Conservation (phyloP, 495 filamentous ascomycete species). For the Parmelia sp. region DNA sequence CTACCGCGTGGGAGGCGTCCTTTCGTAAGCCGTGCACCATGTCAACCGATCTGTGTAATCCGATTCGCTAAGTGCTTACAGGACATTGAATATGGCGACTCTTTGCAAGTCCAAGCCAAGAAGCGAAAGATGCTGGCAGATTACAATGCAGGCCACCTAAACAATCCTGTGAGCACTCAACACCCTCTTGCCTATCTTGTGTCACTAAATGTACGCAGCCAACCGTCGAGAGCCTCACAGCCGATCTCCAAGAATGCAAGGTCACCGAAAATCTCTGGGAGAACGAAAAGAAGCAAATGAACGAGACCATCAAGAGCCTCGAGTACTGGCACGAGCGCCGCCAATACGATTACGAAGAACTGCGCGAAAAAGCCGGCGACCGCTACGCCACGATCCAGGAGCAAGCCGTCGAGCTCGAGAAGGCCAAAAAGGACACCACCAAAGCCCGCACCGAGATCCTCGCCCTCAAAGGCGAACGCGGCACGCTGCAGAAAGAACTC, state of each 20-base stretch:
- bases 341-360: constrained; percentile 26
- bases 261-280: constrained; percentile 9
- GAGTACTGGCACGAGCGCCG: constrained; percentile 12
- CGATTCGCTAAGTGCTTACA: constrained; percentile 1
- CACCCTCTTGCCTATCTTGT: not conserved
- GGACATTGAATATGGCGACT: constrained; percentile 23
- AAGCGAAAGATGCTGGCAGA: constrained; percentile 22
- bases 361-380: constrained; percentile 28
- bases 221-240: constrained; percentile 12
- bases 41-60: not conserved
- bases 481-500: constrained; percentile 44
- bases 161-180: constrained; percentile 10
- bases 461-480: constrained; percentile 46
- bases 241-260: constrained; percentile 1
- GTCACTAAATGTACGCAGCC: not conserved
- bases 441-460: constrained; percentile 39
- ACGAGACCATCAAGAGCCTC: constrained; percentile 3
- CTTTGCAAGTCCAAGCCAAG: constrained; percentile 16
- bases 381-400: constrained; percentile 12
- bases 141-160: constrained; percentile 3
- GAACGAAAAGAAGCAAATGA: constrained; percentile 9
- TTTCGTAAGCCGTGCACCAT: constrained; percentile 7
- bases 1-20: constrained; percentile 16
- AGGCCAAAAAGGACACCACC: constrained; percentile 34
- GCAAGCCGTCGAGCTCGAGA: constrained; percentile 8